Evolutionary conservation across 108 stramenopile species (phyloP), one percentile per base, ranked within the genome.

Genomic region (Seminavis robusta): DNA sequence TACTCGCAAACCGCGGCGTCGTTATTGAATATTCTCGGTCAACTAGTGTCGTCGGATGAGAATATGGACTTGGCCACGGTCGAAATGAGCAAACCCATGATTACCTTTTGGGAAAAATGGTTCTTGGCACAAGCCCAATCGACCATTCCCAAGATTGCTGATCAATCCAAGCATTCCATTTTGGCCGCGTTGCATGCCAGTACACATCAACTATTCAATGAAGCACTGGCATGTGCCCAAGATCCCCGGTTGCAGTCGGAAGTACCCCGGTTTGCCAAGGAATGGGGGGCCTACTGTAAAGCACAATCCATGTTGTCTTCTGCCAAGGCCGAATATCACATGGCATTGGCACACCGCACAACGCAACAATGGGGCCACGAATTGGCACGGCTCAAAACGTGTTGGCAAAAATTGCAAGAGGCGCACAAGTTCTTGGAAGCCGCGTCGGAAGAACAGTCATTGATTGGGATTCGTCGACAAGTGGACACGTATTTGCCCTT

Each of bases 201-300:
- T 9, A 69, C 73, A 6, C 26, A 38, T 36, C 23, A 20, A 16
- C 33, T 62, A 20, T 80, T 58, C 47, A 76, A 76, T 33, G 71
- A 75, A 26, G 74, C 79, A 1, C 47, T 80, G 46, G 29, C 24
- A 11, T 11, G 38, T 15, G 50, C 74, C 5, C 56, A 72, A 43
- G 79, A 76, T 61, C 61, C 74, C 6, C 50, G 73, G n/a, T 48
- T 80, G 13, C 42, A 63, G 19, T 62, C 64, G 0, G 68, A 76
- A 47, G 52, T 80, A 24, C 74, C 65, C 6, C 50, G 56, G n/a
- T 58, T 24, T 1, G 36, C 60, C 28, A 17, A 52, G 45, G 37
- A 63, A 50, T 80, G 74, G 74, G 79, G 37, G 1, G 59, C 65
- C 30, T 74, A 76, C 29, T 72, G 70, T 48, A 80, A 80, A 43